Evolutionary conservation across 2,329 filamentous ascomycete genomes (phyloP).

Genomic region (Ophiocordyceps camponoti-leonardi): DNA sequence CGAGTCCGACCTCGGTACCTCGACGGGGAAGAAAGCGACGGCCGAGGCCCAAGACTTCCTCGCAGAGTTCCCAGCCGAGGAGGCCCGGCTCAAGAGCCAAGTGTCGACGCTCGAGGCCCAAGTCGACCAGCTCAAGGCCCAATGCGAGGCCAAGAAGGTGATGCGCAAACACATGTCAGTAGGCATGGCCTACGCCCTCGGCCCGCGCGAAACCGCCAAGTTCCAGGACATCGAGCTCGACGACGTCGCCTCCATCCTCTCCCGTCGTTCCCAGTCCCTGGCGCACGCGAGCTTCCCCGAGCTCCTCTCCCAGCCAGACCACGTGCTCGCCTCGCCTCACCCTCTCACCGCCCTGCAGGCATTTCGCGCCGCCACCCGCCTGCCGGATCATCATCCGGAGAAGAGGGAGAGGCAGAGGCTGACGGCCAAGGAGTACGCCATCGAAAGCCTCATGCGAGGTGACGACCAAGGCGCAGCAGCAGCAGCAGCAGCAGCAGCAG

Average conservation of each 20-base stretch:
- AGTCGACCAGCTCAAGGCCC: constrained; percentile 16
- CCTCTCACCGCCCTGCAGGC: constrained; percentile 24
- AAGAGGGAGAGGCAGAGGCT: constrained; percentile 18
- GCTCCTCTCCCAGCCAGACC: constrained; percentile 29
- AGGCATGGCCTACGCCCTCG: constrained; percentile 20
- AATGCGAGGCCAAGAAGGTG: constrained; percentile 23
- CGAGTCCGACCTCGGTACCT: constrained; percentile 16
- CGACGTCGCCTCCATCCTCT: constrained; percentile 8
- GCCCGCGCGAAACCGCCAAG: constrained; percentile 12
- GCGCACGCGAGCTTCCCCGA: constrained; percentile 24
- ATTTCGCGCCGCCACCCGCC: constrained; percentile 18
- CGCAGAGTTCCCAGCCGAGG: constrained; percentile 20
- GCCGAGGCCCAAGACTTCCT: constrained; percentile 26
- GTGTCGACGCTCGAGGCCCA: constrained; percentile 16
- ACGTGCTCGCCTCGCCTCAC: constrained; percentile 19
- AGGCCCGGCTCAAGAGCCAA: constrained; percentile 13
- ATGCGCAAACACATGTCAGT: constrained; percentile 25
- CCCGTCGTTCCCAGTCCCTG: constrained; percentile 9
- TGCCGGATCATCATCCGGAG: constrained; percentile 17
- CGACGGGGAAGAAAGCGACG: constrained; percentile 11
- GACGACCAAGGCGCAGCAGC: constrained; percentile 18
- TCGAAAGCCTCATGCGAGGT: constrained; percentile 23
- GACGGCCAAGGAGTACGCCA: constrained; percentile 30
- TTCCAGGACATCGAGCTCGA: constrained; percentile 26
- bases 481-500: no score